phyloP scores from a whole-genome alignment of 1,284 basidiomycete genomes.

The Fomitiporia mediterranea region DNA sequence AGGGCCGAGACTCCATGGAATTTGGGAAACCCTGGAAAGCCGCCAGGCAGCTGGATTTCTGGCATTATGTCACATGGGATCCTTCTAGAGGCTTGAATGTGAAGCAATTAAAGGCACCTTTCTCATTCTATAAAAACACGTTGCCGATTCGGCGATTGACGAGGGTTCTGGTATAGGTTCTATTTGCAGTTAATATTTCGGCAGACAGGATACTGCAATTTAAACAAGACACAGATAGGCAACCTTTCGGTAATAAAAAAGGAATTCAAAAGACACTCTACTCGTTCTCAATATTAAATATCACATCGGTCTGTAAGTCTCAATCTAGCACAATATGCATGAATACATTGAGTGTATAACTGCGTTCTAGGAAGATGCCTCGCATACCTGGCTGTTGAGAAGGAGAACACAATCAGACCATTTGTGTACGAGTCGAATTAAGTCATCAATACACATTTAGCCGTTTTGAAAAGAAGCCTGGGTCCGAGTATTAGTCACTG shows the following conservation, averaged over 20 bases:
- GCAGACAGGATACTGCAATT: conserved; percentile 58
- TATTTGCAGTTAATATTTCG: conserved; percentile 52
- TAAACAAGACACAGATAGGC: conserved; percentile 61
- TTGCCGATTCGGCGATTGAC: conserved; percentile 44
- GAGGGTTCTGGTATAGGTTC: conserved; percentile 59
- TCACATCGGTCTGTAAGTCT: too few species aligned
- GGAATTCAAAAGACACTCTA: too few species aligned
- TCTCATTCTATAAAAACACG: conserved; percentile 57
- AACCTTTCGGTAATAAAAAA: conserved; percentile 47
- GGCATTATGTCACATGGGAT: conserved; percentile 47
- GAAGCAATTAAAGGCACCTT: too few species aligned
- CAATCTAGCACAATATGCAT: conserved; percentile 50
- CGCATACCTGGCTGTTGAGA: conserved; percentile 47
- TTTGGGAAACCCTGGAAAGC: conserved; percentile 47
- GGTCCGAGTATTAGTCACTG: conserved; percentile 49
- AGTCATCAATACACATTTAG: conserved; percentile 49
- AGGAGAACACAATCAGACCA: conserved; percentile 44
- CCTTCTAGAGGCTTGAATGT: too few species aligned
- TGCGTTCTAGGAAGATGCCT: conserved; percentile 62
- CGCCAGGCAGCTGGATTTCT: conserved; percentile 47
- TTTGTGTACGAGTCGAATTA: conserved; percentile 55
- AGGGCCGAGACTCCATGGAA: conserved; percentile 34
- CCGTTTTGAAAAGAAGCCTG: conserved; percentile 52
- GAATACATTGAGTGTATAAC: conserved; percentile 66
- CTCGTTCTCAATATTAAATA: too few species aligned